Base-by-base conservation (phyloP, 306 rosid genomes). In the Castanea sativa region DNA sequence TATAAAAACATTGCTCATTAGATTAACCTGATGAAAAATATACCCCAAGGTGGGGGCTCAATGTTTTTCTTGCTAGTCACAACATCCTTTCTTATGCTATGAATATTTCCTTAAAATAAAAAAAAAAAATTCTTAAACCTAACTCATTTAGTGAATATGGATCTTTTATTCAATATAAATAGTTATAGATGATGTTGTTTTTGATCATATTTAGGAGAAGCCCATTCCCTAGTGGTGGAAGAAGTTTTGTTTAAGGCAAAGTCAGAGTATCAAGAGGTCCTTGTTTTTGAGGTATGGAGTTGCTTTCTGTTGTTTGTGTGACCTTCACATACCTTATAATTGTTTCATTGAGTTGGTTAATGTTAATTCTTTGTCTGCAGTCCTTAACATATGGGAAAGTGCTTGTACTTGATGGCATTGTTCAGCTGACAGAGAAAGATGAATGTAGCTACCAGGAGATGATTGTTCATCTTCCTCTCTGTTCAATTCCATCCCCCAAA, bases 401-500 rank as follows among this genome's bases (percentile, higher is more conserved):
- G 69, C 99, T 95, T 69, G 99, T 91, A 65, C 99, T 95, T 79
- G 99, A 95, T 87, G 99, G 98, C 76, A 93, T 95, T 82, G 90
- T 95, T 82, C 99, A 95, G 82, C 87, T 95, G 84, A 95, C 94
- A 52, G 98, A 95, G 90, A 93, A 87, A 83, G 99, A 95, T 78
- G 99, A 95, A 91, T 95, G 98, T 58, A 98, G 98, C 64, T 95
- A 95, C 88, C 99, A 95, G 92, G 99, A 95, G 87, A 95, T 95
- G 99, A 95, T 95, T 67, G 83, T 96, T 51, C 99, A 91, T 86
- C 97, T 95, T 68, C 99, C 99, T 67, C 99, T 95, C 57, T 95
- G 99, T 81, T 95, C 99, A 9, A 91, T 95, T 87, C 86, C 83
- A 64, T 85, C 92, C 61, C 99, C 99, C 0, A 91, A 89, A 88